Base-by-base conservation (phyloP, 2,329 filamentous ascomycete species). In the Drechslerella dactyloides region DNA sequence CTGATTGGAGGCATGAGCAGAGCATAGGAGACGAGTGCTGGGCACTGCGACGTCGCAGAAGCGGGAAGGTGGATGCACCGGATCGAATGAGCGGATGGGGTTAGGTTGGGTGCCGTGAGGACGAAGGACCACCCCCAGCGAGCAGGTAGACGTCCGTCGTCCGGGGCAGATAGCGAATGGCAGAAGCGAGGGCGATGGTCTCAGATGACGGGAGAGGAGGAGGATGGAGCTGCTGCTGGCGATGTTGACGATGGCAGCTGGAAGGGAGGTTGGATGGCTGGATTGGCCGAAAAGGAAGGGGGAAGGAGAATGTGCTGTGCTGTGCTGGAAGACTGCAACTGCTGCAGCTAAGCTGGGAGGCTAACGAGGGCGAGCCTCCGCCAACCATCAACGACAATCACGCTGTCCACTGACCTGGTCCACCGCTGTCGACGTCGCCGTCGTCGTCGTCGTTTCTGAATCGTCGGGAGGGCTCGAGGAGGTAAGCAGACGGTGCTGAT, bases 81-180 rank as follows among this genome's bases (percentile, higher is more conserved):
- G 60, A 61, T 70, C 30, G 66, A 70, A 70, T 59, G 66, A 70
- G 66, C 55, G 66, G 66, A 70, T 70, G 52, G 46, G 66, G 66
- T 70, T 70, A 70, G 60, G 52, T 64, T 64, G 66, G 54, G 48
- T 52, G 54, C 46, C n/a, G 46, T 55, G 27, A 66, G 80, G 81
- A 69, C 78, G 80, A 73, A 82, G 83, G 82, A 81, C n/a, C 52
- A 82, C 81, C 48, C 46, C 17, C 27, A 19, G 30, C 46, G 50
- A 35, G 46, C 23, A 35, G 35, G 44, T 44, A 52, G 35, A 44
- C 27, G 24, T 17, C 40, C 27, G 24, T 17, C 40, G 59, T 51
- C 51, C 19, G 35, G 54, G 54, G 33, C 21, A 58, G 53, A 52
- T 37, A 35, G 50, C 42, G 63, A 35, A n/a, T 10, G 24, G 33